Percentiles rank a stretch among this genome's conserved stretches.
phyloP scores from a whole-genome alignment of 2,329 filamentous ascomycete genomes.

The Xylariaceae sp. region DNA sequence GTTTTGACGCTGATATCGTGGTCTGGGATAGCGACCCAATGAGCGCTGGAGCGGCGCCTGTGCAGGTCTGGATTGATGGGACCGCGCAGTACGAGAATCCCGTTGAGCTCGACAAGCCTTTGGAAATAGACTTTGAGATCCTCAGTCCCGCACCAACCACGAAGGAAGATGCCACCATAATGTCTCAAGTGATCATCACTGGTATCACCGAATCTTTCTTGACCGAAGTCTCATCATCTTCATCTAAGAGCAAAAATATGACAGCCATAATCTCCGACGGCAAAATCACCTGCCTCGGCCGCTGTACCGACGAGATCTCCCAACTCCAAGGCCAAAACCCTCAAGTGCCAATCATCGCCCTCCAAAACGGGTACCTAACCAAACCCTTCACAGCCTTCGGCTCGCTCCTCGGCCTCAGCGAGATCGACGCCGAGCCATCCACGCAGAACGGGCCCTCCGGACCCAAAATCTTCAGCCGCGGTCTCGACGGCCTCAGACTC shows the following conservation, averaged over 20 bases:
- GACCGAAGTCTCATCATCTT: slow-evolving; percentile 16
- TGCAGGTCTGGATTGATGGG: slow-evolving; percentile 63
- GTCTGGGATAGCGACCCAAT: slow-evolving; percentile 62
- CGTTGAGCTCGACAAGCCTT: slow-evolving; percentile 50
- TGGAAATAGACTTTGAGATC: slow-evolving; percentile 36
- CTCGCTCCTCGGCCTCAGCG: slow-evolving; percentile 57
- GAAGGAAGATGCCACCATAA: slow-evolving; percentile 37
- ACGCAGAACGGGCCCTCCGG: slow-evolving; percentile 51
- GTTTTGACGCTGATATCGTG: slow-evolving; percentile 58
- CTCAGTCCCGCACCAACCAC: slow-evolving; percentile 37
- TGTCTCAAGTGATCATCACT: slow-evolving; percentile 48
- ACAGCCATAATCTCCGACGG: slow-evolving; percentile 52
- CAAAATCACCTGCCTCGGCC: slow-evolving; percentile 53
- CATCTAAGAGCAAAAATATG: slow-evolving; percentile 26
- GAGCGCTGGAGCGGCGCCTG: slow-evolving; percentile 54
- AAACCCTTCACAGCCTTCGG: slow-evolving; percentile 59
- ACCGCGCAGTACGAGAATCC: slow-evolving; percentile 53
- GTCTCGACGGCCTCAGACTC: slow-evolving; percentile 52
- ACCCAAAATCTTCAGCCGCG: slow-evolving; percentile 50
- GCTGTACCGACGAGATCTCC: slow-evolving; percentile 44
- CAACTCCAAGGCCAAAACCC: slow-evolving; percentile 32
- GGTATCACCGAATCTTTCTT: slow-evolving; percentile 53
- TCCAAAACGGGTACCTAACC: slow-evolving; percentile 59
- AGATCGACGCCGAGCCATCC: slow-evolving; percentile 55
- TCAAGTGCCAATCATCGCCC: slow-evolving; percentile 34